These are phyloP conservation scores for Aspergillus felis DNA, from an alignment of 2,329 filamentous ascomycete species.

Conservation along the genomic window DNA sequence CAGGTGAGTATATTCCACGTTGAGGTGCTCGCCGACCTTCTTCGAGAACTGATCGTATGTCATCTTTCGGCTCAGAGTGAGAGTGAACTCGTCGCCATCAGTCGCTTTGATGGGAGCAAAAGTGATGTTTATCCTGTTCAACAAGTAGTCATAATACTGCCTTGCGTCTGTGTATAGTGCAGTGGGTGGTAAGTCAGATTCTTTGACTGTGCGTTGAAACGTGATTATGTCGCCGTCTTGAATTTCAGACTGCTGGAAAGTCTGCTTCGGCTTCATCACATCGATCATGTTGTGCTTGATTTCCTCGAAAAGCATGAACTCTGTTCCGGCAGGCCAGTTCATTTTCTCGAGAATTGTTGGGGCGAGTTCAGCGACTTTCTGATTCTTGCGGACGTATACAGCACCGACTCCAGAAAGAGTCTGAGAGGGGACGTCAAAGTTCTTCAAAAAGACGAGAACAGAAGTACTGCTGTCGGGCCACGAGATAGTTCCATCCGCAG, in stretches of 20 bases:
- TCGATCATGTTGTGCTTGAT: constrained; percentile 99
- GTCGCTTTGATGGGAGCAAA: constrained; percentile 63
- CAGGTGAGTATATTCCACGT: constrained; percentile 77
- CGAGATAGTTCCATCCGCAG: constrained; percentile 65
- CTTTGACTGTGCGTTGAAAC: constrained; percentile 67
- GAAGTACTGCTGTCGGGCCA: constrained; percentile 58
- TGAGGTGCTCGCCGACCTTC: constrained; percentile 74
- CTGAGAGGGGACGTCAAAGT: constrained; percentile 78
- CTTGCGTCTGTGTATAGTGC: constrained; percentile 64
- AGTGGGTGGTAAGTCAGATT: constrained; percentile 35
- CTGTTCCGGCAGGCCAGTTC: constrained; percentile 75
- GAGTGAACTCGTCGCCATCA: constrained; percentile 63
- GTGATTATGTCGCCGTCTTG: constrained; percentile 97
- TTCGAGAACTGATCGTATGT: constrained; percentile 82
- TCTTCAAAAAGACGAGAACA: constrained; percentile 87
- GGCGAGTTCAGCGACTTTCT: constrained; percentile 81
- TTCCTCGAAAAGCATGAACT: constrained; percentile 81
- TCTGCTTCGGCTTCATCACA: constrained; percentile 83
- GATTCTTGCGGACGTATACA: constrained; percentile 80
- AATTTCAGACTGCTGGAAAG: constrained; percentile 84
- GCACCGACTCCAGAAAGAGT: constrained; percentile 72
- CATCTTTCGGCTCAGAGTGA: constrained; percentile 83
- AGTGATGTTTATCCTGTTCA: constrained; percentile 74
- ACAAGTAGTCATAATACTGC: constrained; percentile 88
- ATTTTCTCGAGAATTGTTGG: constrained; percentile 75